Base-by-base conservation (phyloP, 2,329 filamentous ascomycete species). In the Thelonectria blattea region DNA sequence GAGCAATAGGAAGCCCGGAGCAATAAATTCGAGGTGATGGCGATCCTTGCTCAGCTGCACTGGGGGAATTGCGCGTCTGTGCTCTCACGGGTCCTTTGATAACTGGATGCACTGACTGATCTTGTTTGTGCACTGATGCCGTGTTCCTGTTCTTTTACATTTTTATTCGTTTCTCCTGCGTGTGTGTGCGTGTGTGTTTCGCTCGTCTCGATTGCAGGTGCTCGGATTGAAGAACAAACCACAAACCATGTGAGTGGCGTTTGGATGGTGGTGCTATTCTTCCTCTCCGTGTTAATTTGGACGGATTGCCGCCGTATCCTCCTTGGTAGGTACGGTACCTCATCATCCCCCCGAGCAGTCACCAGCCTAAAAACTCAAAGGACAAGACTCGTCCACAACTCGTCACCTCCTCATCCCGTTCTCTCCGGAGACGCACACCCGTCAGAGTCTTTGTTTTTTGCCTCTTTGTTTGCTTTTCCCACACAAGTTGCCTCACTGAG, bases 301-400 rank as follows among this genome's bases (percentile, higher is more conserved):
- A 17, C 12, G n/a, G 37, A 37, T 46, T 37, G 54, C 54, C 54
- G 54, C 54, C 37, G 46, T 32, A 43, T 34, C 54, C 54, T 30
- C 14, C 34, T 6, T 15, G 8, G 34, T 15, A 15, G 34, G 12
- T 15, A 37, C 7, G 34, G 12, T 15, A 37, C 46, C 37, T 49
- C 17, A 30, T 47, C 43, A 24, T 24, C 45, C 45, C 22, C 45
- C 22, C 22, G 22, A 47, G 45, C 14, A 46, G n/a, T 17, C 52
- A 15, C 15, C 54, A 45, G 32, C 34, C 48, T 32, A 4, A 49
- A 15, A 15, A 20, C 27, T 34, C 12, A n/a, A 22, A 27, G 14
- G 45, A 11, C 22, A 2, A 30, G 20, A n/a, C 12, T n/a, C 22
- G 22, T 37, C 27, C 46, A 37, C 5, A 48, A 37, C 12, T 20